phyloP scores from a whole-genome alignment of 257 asterid species.

The Solanum peruvianum region DNA sequence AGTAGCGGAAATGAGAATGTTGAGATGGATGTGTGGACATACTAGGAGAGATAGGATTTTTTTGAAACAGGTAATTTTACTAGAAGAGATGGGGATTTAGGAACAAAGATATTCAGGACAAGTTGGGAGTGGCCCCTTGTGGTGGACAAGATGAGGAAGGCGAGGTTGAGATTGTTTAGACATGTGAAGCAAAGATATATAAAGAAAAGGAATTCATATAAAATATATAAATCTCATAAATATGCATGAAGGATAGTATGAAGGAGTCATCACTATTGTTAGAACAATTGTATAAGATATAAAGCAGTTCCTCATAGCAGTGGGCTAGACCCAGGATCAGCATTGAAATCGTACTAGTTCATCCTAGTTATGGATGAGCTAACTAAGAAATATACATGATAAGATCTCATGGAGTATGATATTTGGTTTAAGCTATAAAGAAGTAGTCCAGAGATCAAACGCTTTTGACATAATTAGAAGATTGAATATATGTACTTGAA shows the following conservation, averaged over 20 bases:
- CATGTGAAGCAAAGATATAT: background rate
- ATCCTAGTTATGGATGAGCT: background rate
- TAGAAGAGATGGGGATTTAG: background rate
- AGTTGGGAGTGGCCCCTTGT: background rate
- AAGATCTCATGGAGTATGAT: background rate
- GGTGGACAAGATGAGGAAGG: background rate
- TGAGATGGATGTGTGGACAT: background rate
- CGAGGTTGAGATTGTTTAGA: background rate
- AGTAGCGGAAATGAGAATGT: background rate
- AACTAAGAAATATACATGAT: background rate
- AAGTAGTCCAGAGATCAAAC: background rate
- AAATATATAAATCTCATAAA: background rate
- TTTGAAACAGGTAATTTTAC: background rate
- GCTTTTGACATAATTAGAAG: background rate
- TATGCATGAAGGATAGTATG: background rate
- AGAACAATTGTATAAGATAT: background rate
- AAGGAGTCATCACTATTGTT: background rate
- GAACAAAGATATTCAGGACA: background rate
- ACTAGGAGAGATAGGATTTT: background rate
- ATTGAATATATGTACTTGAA: background rate
- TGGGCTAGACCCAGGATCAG: background rate
- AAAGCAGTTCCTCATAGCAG: background rate
- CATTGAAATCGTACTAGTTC: background rate
- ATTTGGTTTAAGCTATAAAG: background rate
- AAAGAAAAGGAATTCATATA: background rate